Conservation (phyloP, 177 flowering plant genomes). For the Telopea speciosissima region DNA sequence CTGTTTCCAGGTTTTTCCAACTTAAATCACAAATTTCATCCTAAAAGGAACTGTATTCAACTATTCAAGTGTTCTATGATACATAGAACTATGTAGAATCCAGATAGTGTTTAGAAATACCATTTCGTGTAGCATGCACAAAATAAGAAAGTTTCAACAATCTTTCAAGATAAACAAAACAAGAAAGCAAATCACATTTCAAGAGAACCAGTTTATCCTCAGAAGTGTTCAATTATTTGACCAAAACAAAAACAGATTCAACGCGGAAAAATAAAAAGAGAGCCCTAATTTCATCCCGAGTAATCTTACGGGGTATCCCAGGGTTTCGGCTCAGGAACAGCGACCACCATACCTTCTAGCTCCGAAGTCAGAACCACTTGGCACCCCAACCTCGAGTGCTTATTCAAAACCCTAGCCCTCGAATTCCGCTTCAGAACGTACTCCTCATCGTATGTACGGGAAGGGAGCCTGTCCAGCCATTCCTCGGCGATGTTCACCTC, state of each 20-base stretch:
- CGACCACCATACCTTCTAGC: constrained; percentile 92
- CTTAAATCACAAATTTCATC: not conserved
- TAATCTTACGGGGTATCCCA: constrained; percentile 50
- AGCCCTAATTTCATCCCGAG: not conserved
- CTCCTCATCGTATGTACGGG: constrained; percentile 67
- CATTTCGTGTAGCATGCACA: not conserved
- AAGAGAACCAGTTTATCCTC: no score
- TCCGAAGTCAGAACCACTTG: constrained; percentile 65
- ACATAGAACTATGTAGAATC: not conserved
- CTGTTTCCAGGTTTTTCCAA: no score
- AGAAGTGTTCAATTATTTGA: not conserved
- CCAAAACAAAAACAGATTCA: not conserved
- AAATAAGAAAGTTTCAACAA: no score
- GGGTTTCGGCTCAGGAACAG: constrained; percentile 79
- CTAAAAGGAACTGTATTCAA: not conserved
- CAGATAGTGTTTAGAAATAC: not conserved
- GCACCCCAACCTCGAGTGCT: constrained; percentile 84
- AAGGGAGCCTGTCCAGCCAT: constrained; percentile 79
- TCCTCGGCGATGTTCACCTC: constrained; percentile 89
- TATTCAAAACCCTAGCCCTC: constrained; percentile 59
- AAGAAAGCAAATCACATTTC: not conserved
- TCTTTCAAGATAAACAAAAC: no score
- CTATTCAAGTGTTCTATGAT: not conserved
- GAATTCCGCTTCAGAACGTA: constrained; percentile 57
- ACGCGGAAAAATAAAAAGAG: not conserved